phyloP scores from a whole-genome alignment of 768 basidiomycete species.

The Lepiota venenata region DNA sequence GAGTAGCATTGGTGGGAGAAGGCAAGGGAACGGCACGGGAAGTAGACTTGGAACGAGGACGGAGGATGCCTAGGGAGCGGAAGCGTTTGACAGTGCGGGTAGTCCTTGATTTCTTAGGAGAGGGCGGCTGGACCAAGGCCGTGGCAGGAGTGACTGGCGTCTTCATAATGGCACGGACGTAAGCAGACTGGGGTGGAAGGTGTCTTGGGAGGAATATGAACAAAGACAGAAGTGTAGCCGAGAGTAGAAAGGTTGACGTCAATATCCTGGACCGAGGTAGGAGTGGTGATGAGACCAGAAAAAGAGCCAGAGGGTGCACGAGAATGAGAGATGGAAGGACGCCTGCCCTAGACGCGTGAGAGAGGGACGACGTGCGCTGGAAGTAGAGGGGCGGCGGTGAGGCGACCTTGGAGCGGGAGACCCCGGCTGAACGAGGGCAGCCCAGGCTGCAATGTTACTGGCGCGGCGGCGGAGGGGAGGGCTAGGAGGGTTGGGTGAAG shows the following conservation, averaged over 20 bases:
- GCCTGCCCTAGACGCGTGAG: conserved; percentile 17
- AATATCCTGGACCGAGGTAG: conserved; percentile 43
- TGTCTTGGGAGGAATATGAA: conserved; percentile 48
- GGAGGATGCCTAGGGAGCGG: conserved; percentile 12
- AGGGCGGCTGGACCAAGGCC: conserved; percentile 14
- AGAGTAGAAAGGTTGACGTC: conserved; percentile 57
- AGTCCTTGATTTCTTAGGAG: conserved; percentile 15
- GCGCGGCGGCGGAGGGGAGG: conserved; percentile 31
- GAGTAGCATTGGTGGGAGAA: conserved; percentile 17
- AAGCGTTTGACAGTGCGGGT: conserved; percentile 14
- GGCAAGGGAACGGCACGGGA: conserved; percentile 8
- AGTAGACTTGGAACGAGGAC: conserved; percentile 8
- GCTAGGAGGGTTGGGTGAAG: conserved; percentile 10
- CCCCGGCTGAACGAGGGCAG: conserved; percentile 63
- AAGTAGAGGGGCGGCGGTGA: conserved; percentile 28
- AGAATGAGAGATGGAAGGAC: conserved; percentile 34
- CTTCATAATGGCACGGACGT: conserved; percentile 21
- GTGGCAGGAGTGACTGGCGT: conserved; percentile 3
- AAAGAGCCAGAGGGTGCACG: conserved; percentile 46
- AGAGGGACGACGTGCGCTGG: conserved; percentile 18
- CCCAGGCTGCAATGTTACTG: conserved; percentile 60
- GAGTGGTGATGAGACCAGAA: conserved; percentile 40
- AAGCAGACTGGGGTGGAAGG: conserved; percentile 37
- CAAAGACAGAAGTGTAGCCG: conserved; percentile 66
- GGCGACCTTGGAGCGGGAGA: conserved; percentile 50